Conservation (phyloP, 495 filamentous ascomycete genomes). For the Thermochaetoides thermophila region DNA sequence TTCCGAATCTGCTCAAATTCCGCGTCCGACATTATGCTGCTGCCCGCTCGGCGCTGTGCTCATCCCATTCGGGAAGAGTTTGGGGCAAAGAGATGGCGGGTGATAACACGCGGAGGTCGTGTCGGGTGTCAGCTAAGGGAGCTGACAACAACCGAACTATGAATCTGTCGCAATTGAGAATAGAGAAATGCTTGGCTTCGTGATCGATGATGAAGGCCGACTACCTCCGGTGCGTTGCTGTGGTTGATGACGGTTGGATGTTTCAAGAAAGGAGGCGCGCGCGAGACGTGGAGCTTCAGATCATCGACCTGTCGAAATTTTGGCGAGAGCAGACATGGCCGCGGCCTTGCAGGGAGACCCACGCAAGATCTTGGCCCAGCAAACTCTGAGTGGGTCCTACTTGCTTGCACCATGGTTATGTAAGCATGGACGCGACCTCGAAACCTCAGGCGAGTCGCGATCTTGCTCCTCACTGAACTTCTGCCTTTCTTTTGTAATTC, state of each 20-base stretch:
- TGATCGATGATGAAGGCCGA: background rate
- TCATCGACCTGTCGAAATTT: constrained; percentile 8
- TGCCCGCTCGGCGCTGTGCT: constrained; percentile 8
- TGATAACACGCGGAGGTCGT: too few relatives aligned
- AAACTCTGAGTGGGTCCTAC: too few relatives aligned
- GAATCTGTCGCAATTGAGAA: too few relatives aligned
- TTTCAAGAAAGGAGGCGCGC: background rate
- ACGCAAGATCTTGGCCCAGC: too few relatives aligned
- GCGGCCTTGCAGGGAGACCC: constrained; percentile 6
- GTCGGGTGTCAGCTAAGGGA: too few relatives aligned
- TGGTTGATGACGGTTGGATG: constrained; percentile 4
- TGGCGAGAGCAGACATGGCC: constrained; percentile 4
- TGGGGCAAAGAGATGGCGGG: background rate
- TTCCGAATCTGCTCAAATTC: constrained; percentile 72
- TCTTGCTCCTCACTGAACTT: background rate
- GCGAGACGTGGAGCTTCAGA: constrained; percentile 2
- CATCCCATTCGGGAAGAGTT: constrained; percentile 8
- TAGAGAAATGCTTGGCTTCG: background rate
- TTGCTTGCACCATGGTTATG: too few relatives aligned
- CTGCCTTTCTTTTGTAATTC: constrained; percentile 3
- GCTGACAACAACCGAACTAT: too few relatives aligned
- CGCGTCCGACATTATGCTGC: constrained; percentile 43
- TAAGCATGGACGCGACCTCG: too few relatives aligned
- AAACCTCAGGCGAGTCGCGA: too few relatives aligned
- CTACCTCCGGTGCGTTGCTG: background rate